Evolutionary conservation across 2,329 filamentous ascomycete genomes (phyloP).

Genomic region (Ceratocystis destructans): DNA sequence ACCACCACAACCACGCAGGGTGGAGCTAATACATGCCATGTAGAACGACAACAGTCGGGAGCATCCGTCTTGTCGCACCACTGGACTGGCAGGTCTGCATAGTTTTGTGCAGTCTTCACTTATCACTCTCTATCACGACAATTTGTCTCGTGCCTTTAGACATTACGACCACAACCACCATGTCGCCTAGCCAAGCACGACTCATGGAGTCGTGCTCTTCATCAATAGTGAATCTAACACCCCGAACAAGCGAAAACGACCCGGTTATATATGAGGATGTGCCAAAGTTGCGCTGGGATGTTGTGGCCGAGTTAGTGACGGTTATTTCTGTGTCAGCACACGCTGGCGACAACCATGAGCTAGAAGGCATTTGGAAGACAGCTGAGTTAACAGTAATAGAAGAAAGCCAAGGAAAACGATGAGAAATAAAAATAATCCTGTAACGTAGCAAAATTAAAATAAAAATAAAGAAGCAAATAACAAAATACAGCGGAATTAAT

Average conservation of each 20-base stretch:
- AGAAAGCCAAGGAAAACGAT: not conserved
- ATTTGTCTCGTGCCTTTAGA: not conserved
- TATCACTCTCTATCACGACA: not conserved
- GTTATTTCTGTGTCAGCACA: not conserved
- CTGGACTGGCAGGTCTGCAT: not conserved
- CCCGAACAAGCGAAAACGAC: not conserved
- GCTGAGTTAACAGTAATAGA: slow-evolving; percentile 13
- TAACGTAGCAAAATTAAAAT: not conserved
- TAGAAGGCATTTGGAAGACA: slow-evolving; percentile 8
- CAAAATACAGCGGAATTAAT: not conserved
- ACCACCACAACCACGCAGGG: not conserved
- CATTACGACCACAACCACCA: not conserved
- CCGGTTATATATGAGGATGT: not conserved
- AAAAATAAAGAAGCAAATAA: not conserved
- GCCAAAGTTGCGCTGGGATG: slow-evolving; percentile 11
- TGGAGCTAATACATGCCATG: not conserved
- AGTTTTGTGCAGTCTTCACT: not conserved
- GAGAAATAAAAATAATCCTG: not conserved
- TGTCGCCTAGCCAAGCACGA: not conserved
- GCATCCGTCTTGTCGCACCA: not conserved
- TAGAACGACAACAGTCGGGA: not conserved
- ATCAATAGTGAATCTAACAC: not conserved
- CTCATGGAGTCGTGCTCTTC: slow-evolving; percentile 1
- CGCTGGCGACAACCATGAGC: not conserved
- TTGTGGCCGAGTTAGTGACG: slow-evolving; percentile 10